Base-by-base conservation (phyloP, 805 yeast genomes). In the Middelhovenomyces tepae region DNA sequence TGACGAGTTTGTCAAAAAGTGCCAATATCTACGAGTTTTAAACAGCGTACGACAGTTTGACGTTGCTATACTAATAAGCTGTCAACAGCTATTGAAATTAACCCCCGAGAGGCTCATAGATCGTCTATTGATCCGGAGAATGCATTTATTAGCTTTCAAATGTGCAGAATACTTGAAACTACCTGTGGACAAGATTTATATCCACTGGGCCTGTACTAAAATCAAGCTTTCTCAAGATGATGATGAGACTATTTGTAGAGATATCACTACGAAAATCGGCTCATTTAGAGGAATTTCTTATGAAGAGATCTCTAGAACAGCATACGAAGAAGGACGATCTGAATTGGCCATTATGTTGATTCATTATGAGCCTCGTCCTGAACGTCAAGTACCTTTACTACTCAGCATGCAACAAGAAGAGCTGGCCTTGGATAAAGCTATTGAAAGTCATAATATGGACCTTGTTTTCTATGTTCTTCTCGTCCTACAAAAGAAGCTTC, bases 131-230 rank as follows among this genome's bases (percentile, higher is more conserved):
- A 53, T 61, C 26, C 64, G 91, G 29, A 69, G 73, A 24, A 59
- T 67, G 40, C 82, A 78, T 56, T 63, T 69, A 7, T 63, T 82
- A 27, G 75, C 86, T 2, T 53, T 84, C 21, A 71, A 76, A 39
- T 60, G 86, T 1, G 68, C 81, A 4, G 65, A 69, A 11, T 60
- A 70, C 18, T 61, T 66, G 43, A 59, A 56, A 29, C 55, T 62
- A 31, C 75, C 71, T 28, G 61, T 59, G 32, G 70, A 70, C 47
- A 41, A 55, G 10, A 69, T 91, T 0, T 80, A 78, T 47, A 64
- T 73, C 2, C 69, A 77, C 42, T 91, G 97, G 97, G 87, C 94
- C 4, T 71, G 78, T 38, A 58, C 69, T 21, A 81, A 83, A 48
- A 73, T 87, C 16, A 67, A 65, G 37, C 56, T 58, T 19, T 76